Base-by-base conservation (phyloP, 2,329 filamentous ascomycete species). In the Xylaria sp. region DNA sequence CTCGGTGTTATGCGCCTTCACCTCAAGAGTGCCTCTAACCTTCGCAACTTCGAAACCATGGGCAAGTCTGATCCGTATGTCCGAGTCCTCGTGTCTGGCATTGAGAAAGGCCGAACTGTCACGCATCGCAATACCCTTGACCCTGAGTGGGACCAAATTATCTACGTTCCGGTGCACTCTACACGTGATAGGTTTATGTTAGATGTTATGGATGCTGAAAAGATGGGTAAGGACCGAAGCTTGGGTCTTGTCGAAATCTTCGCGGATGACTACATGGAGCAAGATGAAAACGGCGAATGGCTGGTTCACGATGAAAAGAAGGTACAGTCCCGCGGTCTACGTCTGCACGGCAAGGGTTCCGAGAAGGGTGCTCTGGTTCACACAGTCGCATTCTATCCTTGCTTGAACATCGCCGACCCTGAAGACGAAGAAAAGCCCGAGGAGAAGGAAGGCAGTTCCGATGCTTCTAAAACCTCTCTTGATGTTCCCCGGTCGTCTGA, bases 11-110 rank as follows among this genome's bases (percentile, higher is more conserved):
- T 97, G 86, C 88, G 94, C 63, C 81, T 99, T 66, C 92, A 99
- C 74, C 93, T 97, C 79, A 84, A 90, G 76, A 87, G 84, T 69
- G 94, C 91, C 35, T 84, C 81, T 54, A 85, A 92, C 68, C 82
- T 99, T 49, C 90, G 92, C 61, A 99, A 99, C 73, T 83, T 97
- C 56, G 94, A 99, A 75, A 91, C 91, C 2, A 85, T 99, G 74
- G 94, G 94, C 75, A 97, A 97, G 76, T 97, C 94, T 0, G 95
- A 99, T 74, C 91, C 94, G 0, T 99, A 99, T 69, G 90, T 87
- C 19, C 88, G 93, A 48, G 89, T 97, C 1, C 76, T 97, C 56
- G 82, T 97, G 6, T 96, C 92, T 52, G 93, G 94, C 51, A 86
- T 97, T 59, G 89, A 94, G 71, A 96, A 93, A 74, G 92, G 85